Evolutionary conservation across 441 rosid species (phyloP), one percentile per base, ranked within the genome.

Genomic region (Gossypium lobatum): DNA sequence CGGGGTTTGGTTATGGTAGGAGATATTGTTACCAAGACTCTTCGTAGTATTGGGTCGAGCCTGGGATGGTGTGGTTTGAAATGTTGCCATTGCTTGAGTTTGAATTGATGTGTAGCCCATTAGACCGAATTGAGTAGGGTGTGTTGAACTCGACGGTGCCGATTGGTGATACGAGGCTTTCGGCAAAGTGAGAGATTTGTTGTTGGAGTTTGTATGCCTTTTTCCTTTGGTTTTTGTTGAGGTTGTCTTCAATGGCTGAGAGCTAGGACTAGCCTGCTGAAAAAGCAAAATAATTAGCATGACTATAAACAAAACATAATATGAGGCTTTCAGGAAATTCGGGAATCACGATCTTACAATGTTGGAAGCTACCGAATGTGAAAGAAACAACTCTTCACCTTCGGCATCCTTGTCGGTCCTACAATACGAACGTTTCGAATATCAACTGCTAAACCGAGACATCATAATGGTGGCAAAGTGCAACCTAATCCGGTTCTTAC

Each of bases 371-470:
- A 62, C 11, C 39, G 70, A 65, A 58, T 74, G 84, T 9, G 79
- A 60, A 54, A 80, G 82, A 85, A 88, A 85, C 52, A 88, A 48
- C 45, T 82, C 78, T 66, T 85, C 89, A 21, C 83, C 84, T 63
- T 80, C 81, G 14, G 90, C 85, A 75, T 85, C 88, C 54, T 80
- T 79, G 64, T 86, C 87, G 60, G 81, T 81, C 82, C 92, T 88
- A 84, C 76, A 77, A 64, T 46, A 62, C 6, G 34, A 73, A 76
- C 62, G 65, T 42, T 71, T 39, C 3, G 14, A 21, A 70, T 53
- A 23, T 65, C 2, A 45, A 39, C 7, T 42, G 54, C 68, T 10
- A 10, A 42, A 34, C 13, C n/a, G 57, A 46, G 70, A 66, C 37
- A 46, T 66, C 70, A 65, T 21, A 23, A 23, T 1, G 16, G 71